These are phyloP conservation scores for Dendrobium huoshanense DNA, from an alignment of 106 monocot species.

Conservation along the genomic window DNA sequence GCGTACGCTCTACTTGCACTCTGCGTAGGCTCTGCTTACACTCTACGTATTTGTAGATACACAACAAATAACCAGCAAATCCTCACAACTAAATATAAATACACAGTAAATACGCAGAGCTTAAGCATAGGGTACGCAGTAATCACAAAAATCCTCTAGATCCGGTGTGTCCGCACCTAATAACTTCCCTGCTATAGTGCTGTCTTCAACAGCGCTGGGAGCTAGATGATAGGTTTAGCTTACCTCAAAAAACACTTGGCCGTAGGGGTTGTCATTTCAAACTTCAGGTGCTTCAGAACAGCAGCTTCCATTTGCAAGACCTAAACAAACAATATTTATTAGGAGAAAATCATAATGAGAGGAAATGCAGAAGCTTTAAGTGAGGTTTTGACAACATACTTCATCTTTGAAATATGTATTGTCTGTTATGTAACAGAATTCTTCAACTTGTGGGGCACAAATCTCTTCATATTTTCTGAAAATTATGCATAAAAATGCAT, in stretches of 20 bases:
- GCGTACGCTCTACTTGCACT: too few relatives aligned
- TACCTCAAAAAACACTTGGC: conserved; percentile 86
- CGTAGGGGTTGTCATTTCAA: conserved; percentile 83
- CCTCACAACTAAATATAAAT: too few relatives aligned
- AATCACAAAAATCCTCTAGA: too few relatives aligned
- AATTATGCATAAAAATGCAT: neutral
- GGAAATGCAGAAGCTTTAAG: too few relatives aligned
- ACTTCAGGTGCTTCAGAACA: conserved; percentile 70
- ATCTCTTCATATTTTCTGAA: conserved; percentile 90
- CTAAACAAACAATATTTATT: conserved; percentile 18
- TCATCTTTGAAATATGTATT: conserved; percentile 84
- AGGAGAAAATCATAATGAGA: neutral
- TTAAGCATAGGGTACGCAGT: too few relatives aligned
- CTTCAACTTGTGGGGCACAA: conserved; percentile 86
- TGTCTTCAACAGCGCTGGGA: neutral
- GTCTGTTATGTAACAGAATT: conserved; percentile 85
- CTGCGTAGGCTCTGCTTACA: too few relatives aligned
- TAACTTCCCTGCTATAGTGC: too few relatives aligned
- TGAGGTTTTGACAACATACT: conserved; percentile 13
- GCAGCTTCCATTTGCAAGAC: conserved; percentile 84
- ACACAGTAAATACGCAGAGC: too few relatives aligned
- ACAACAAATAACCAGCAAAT: too few relatives aligned
- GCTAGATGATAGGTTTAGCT: neutral
- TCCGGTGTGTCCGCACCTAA: too few relatives aligned
- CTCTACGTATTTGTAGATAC: too few relatives aligned